Conservation (phyloP, 2,329 filamentous ascomycete species). For the Fonsecaea nubica region DNA sequence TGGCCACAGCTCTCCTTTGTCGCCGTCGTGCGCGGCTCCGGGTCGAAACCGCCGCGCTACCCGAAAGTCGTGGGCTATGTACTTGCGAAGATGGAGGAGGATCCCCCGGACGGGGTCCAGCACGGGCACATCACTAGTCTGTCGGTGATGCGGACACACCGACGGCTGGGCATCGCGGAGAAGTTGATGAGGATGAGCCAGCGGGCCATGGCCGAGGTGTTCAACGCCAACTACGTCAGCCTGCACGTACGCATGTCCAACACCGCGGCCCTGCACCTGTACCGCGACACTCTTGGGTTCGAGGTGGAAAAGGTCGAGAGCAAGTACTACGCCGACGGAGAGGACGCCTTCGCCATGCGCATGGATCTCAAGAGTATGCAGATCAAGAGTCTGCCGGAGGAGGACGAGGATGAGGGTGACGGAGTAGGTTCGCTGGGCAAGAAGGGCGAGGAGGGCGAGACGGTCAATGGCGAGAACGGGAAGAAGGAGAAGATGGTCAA, state of each 20-base stretch:
- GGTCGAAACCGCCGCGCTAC: constrained; percentile 81
- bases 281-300: constrained; percentile 90
- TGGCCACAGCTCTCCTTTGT: constrained; percentile 98
- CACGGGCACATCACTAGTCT: constrained; percentile 97
- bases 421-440: constrained; percentile 67
- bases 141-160: constrained; percentile 94
- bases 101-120: constrained; percentile 84
- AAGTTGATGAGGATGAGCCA: constrained; percentile 97
- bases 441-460: constrained; percentile 63
- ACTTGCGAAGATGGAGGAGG: constrained; percentile 99
- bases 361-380: constrained; percentile 71
- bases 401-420: constrained; percentile 69
- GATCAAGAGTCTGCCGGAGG: constrained; percentile 54
- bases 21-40: constrained; percentile 80
- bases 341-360: constrained; percentile 94
- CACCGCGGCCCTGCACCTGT: constrained; percentile 85
- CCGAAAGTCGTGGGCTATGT: constrained; percentile 99
- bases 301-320: constrained; percentile 79
- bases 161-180: constrained; percentile 89
- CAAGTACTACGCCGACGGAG: constrained; percentile 96
- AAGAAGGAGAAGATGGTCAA: constrained; percentile 72
- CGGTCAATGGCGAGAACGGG: constrained; percentile 60
- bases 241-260: constrained; percentile 96
- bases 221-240: constrained; percentile 88
- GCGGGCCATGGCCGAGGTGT: constrained; percentile 95